phyloP scores from a whole-genome alignment of 257 asterid genomes.

The Orobanche coerulescens region DNA sequence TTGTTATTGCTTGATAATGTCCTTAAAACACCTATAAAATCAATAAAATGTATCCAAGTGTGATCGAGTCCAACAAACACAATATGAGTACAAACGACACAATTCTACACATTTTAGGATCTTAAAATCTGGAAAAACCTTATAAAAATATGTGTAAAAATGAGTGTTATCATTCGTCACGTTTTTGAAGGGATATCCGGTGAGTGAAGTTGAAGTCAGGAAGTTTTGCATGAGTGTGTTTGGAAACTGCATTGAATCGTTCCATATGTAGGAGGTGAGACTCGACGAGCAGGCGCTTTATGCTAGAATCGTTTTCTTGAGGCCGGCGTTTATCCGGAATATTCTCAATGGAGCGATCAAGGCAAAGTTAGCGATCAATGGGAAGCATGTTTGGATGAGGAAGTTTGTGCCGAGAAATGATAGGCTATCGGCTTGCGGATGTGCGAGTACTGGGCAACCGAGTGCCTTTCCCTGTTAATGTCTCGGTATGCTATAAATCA shows the following conservation, averaged over 20 bases:
- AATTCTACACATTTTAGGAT: no score
- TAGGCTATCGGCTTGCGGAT: neutral
- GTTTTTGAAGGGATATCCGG: slow-evolving; percentile 42
- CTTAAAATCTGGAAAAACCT: no score
- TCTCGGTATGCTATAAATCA: neutral
- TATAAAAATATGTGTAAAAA: no score
- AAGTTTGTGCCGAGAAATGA: slow-evolving; percentile 27
- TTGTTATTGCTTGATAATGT: no score
- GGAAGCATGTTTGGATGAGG: slow-evolving; percentile 56
- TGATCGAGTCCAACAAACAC: no score
- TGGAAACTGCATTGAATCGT: slow-evolving; percentile 37
- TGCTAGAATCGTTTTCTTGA: slow-evolving; percentile 33
- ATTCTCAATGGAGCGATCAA: slow-evolving; percentile 30
- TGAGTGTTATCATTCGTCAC: no score
- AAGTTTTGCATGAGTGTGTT: slow-evolving; percentile 25
- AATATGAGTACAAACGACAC: no score
- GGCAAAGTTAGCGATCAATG: slow-evolving; percentile 44
- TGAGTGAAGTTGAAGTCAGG: slow-evolving; percentile 31
- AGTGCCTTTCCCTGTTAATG: neutral
- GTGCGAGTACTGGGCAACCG: neutral
- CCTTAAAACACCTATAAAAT: no score
- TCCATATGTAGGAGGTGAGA: slow-evolving; percentile 34
- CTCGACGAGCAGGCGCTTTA: slow-evolving; percentile 37
- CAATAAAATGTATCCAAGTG: no score
- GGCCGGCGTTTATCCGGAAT: slow-evolving; percentile 15